Conservation (phyloP, 176 grass and related monocot species). For the Stipa capillata region DNA sequence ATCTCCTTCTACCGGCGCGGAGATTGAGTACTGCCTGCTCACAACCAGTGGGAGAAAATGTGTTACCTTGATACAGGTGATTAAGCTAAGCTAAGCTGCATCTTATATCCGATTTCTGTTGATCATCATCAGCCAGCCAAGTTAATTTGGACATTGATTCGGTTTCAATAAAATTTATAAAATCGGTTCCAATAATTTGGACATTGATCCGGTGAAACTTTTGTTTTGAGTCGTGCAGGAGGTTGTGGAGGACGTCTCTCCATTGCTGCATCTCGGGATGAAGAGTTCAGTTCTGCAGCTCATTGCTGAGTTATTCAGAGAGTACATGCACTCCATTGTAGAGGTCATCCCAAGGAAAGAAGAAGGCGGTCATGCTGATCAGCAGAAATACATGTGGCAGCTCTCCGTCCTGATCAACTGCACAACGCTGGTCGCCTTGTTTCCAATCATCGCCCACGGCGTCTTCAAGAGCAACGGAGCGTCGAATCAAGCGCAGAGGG, state of each 20-base stretch:
- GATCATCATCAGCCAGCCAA: no score
- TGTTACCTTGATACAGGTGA: slow-evolving; percentile 32
- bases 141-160: no score
- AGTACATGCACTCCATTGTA: slow-evolving; percentile 36
- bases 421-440: slow-evolving; percentile 32
- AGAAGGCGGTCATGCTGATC: no score
- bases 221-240: no score
- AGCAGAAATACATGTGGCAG: slow-evolving; percentile 18
- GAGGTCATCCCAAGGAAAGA: not conserved
- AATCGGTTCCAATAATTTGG: no score
- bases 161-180: no score
- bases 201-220: no score
- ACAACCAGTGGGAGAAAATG: slow-evolving; percentile 48
- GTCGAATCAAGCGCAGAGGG: not conserved
- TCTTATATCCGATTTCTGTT: no score
- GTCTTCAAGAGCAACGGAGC: not conserved
- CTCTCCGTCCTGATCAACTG: slow-evolving; percentile 47
- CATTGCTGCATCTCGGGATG: slow-evolving; percentile 22
- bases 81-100: no score
- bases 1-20: not conserved
- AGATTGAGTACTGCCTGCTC: slow-evolving; percentile 32
- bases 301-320: slow-evolving; percentile 32
- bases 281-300: slow-evolving; percentile 15
- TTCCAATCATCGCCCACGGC: slow-evolving; percentile 20
- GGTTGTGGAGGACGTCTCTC: slow-evolving; percentile 30